Evolutionary conservation across 192 early-diverging fungal species (phyloP).

Genomic region (Backusella parvicylindrica): DNA sequence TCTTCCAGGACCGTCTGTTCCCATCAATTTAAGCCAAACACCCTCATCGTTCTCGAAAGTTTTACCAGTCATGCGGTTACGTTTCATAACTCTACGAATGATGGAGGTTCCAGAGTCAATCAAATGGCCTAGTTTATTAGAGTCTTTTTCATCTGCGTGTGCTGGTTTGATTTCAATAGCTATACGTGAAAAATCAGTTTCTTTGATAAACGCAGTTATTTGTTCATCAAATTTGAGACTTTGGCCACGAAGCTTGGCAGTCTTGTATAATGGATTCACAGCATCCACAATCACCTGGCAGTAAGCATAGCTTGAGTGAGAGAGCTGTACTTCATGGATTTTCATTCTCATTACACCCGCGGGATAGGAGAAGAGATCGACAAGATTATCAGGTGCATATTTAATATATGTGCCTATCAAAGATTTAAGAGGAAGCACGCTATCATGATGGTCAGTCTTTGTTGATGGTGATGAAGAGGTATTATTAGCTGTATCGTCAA

Average conservation of each 20-base stretch:
- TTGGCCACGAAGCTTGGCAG: slow-evolving; percentile 23
- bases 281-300: slow-evolving; percentile 46
- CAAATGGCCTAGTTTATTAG: slow-evolving; percentile 14
- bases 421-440: slow-evolving; percentile 6
- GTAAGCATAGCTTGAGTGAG: slow-evolving; percentile 22
- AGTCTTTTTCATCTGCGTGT: slow-evolving; percentile 10
- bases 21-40: slow-evolving; percentile 15
- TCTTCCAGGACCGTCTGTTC: neutral
- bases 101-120: slow-evolving; percentile 11
- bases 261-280: slow-evolving; percentile 35
- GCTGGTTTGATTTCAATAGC: slow-evolving; percentile 21
- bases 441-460: neutral
- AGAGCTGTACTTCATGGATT: slow-evolving; percentile 36
- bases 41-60: neutral
- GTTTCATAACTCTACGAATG: slow-evolving; percentile 4
- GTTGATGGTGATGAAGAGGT: neutral
- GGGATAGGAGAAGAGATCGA: slow-evolving; percentile 28
- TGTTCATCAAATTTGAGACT: slow-evolving; percentile 31
- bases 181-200: slow-evolving; percentile 32
- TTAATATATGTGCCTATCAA: slow-evolving; percentile 20
- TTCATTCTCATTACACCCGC: slow-evolving; percentile 56
- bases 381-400: slow-evolving; percentile 14
- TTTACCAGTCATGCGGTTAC: neutral
- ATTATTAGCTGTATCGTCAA: neutral
- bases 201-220: slow-evolving; percentile 32